phyloP scores from a whole-genome alignment of 225 moss, liverwort and hornwort genomes.

The Pseudoscleropodium purum region DNA sequence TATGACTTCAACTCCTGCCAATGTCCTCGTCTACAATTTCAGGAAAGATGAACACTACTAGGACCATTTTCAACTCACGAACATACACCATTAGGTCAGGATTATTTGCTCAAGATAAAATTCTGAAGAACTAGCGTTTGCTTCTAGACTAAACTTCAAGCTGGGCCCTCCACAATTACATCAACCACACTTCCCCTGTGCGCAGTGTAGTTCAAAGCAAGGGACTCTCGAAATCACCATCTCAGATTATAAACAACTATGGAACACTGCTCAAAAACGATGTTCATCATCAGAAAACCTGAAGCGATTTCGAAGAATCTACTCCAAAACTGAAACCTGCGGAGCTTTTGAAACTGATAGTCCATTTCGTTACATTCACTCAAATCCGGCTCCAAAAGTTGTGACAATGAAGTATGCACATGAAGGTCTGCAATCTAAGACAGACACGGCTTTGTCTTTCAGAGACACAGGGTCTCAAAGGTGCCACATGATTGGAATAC shows the following conservation, averaged over 20 bases:
- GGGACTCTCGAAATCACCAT: background rate
- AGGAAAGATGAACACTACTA: background rate
- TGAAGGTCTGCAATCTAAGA: background rate
- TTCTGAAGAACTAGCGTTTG: background rate
- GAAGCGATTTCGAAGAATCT: background rate
- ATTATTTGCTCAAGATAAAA: background rate
- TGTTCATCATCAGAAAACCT: background rate
- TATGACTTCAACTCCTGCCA: background rate
- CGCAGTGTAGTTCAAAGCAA: background rate
- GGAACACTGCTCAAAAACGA: background rate
- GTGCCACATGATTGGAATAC: background rate
- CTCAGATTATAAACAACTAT: background rate
- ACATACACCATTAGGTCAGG: background rate
- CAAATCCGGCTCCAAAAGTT: background rate
- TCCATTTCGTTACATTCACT: background rate
- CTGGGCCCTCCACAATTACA: background rate
- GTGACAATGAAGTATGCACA: background rate
- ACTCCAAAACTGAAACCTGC: background rate
- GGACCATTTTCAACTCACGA: background rate
- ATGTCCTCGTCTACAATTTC: background rate
- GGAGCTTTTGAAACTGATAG: background rate
- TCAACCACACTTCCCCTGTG: background rate
- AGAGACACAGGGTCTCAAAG: background rate
- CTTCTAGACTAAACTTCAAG: background rate
- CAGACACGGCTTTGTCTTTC: too few species aligned